These are phyloP conservation scores for Penicillium sp. DNA, from an alignment of 2,329 filamentous ascomycete genomes.

Conservation along the genomic window DNA sequence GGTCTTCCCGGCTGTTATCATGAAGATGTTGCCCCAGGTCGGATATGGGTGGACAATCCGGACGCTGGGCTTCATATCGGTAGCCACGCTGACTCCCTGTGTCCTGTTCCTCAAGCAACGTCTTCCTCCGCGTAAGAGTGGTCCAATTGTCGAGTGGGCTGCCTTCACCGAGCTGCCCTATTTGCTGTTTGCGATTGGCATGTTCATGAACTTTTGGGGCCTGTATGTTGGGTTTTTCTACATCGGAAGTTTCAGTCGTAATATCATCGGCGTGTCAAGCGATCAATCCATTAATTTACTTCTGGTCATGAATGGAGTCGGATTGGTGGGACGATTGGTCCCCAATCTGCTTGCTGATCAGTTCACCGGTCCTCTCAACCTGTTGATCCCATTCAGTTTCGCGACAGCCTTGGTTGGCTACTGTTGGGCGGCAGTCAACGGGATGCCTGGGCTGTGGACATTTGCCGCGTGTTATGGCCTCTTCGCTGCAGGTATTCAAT, in stretches of 20 bases:
- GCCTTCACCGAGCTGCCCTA: slow-evolving; percentile 54
- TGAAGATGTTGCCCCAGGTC: slow-evolving; percentile 56
- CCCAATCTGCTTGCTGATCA: slow-evolving; percentile 60
- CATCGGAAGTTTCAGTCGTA: slow-evolving; percentile 42
- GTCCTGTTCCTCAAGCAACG: slow-evolving; percentile 50
- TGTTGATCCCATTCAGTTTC: slow-evolving; percentile 54
- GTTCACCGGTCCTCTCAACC: slow-evolving; percentile 59
- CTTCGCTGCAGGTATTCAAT: slow-evolving; percentile 62
- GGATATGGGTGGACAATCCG: slow-evolving; percentile 67
- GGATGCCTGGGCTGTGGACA: slow-evolving; percentile 54
- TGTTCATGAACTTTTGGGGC: slow-evolving; percentile 51
- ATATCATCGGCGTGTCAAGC: slow-evolving; percentile 42
- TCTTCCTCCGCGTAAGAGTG: slow-evolving; percentile 50
- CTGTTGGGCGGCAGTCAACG: slow-evolving; percentile 59
- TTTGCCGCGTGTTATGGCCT: slow-evolving; percentile 66
- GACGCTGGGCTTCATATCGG: slow-evolving; percentile 59
- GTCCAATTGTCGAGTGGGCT: slow-evolving; percentile 51
- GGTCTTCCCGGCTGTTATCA: slow-evolving; percentile 59
- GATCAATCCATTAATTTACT: slow-evolving; percentile 58
- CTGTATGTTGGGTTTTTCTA: slow-evolving; percentile 56
- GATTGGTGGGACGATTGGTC: slow-evolving; percentile 56
- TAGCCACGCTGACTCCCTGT: slow-evolving; percentile 45
- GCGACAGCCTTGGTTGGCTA: slow-evolving; percentile 47
- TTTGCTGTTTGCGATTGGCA: slow-evolving; percentile 42
- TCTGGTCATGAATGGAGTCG: slow-evolving; percentile 64